A percentile compares a stretch with the other conserved stretches of the same genome.
These are phyloP conservation scores for Cordia subcordata DNA, from an alignment of 257 asterid species.

Conservation along the genomic window DNA sequence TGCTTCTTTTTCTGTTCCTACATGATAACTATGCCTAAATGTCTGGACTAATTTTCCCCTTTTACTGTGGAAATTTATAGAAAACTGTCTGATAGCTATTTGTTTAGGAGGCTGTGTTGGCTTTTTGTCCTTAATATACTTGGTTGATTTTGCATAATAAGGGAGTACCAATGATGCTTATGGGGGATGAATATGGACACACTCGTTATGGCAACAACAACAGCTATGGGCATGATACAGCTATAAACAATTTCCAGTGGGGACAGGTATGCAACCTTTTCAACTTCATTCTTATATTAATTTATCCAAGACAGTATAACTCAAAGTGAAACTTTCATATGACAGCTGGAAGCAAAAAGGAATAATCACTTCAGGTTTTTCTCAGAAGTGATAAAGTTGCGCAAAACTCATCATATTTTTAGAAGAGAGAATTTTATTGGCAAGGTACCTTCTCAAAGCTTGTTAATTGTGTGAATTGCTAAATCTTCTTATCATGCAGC, in stretches of 20 bases:
- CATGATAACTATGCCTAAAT: too few relatives aligned
- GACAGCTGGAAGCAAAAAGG: conserved; percentile 77
- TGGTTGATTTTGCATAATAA: conserved; percentile 26
- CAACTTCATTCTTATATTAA: conserved; percentile 4
- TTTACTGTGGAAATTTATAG: neutral
- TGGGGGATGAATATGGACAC: conserved; percentile 99
- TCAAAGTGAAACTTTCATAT: conserved; percentile 22
- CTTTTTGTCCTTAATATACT: conserved; percentile 7
- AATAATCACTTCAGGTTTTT: conserved; percentile 72
- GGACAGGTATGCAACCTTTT: conserved; percentile 47
- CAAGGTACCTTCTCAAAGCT: conserved; percentile 45
- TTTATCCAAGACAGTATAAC: conserved; percentile 8
- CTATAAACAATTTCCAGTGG: conserved; percentile 92
- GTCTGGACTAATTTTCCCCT: neutral
- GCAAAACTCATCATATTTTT: conserved; percentile 51
- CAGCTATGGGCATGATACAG: conserved; percentile 93
- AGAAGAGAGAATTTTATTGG: conserved; percentile 63
- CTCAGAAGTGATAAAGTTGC: conserved; percentile 77
- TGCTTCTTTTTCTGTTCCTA: too few relatives aligned
- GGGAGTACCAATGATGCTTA: conserved; percentile 99
- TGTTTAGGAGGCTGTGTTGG: neutral
- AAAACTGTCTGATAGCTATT: neutral
- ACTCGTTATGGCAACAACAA: conserved; percentile 93
- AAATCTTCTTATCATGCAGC: neutral
- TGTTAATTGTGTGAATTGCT: neutral